A percentile compares a stretch with the other conserved stretches of the same genome.
These are phyloP conservation scores for Phoma sp. DNA, from an alignment of 2,329 filamentous ascomycete species.

Conservation along the genomic window DNA sequence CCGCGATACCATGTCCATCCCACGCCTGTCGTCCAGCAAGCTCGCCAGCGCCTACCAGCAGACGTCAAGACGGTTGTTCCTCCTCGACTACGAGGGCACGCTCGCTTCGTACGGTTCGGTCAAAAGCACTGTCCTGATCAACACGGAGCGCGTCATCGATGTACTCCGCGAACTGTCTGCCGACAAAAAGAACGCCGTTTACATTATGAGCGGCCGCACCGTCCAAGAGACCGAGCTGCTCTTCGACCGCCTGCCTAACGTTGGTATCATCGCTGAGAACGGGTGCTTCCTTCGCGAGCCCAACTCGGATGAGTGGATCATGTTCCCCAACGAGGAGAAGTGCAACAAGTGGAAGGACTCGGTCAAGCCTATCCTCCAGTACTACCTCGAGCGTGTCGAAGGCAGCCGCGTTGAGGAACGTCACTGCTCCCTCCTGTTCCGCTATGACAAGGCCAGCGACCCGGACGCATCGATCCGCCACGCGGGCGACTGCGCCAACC, in stretches of 20 bases:
- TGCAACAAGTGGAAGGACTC: conserved; percentile 83
- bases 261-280: conserved; percentile 93
- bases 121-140: conserved; percentile 83
- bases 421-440: conserved; percentile 90
- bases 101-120: conserved; percentile 86
- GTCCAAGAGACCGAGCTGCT: conserved; percentile 87
- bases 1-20: conserved; percentile 85
- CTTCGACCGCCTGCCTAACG: conserved; percentile 81
- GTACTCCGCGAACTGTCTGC: conserved; percentile 81
- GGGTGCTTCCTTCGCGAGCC: conserved; percentile 86
- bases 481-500: conserved; percentile 87
- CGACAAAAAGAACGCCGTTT: conserved; percentile 84
- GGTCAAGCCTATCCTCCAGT: conserved; percentile 81
- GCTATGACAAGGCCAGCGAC: conserved; percentile 85
- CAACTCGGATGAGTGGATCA: conserved; percentile 72
- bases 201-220: conserved; percentile 89
- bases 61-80: conserved; percentile 76
- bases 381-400: conserved; percentile 89
- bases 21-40: conserved; percentile 75
- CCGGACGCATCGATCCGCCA: conserved; percentile 76
- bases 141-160: conserved; percentile 83
- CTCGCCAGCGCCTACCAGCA: conserved; percentile 71
- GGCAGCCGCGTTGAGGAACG: conserved; percentile 88
- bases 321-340: conserved; percentile 75
- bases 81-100: conserved; percentile 94